Base-by-base conservation (phyloP, 1,284 basidiomycete genomes). In the Somion occarium region DNA sequence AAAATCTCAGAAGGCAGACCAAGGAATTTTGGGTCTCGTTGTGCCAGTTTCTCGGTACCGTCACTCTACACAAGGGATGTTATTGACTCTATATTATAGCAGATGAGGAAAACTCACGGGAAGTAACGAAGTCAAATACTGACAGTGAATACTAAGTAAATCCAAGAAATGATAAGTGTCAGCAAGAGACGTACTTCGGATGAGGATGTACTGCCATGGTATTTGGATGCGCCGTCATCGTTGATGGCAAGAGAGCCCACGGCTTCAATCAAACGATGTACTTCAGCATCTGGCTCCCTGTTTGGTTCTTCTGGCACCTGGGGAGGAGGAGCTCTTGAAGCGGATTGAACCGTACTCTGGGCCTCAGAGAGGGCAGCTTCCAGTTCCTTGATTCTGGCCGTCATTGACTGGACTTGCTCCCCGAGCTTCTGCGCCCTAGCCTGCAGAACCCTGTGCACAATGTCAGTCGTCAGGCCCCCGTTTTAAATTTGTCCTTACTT, bases 311-410 rank as follows among this genome's bases (percentile, higher is more conserved):
- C 47, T 7, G 46, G 52, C 12, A 47, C 24, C 22, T 19, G 9
- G 13, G 23, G 41, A 3, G 39, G 22, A 23, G 41, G 41, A 51
- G 47, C 47, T 11, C 30, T 46, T 18, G 30, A 23, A 30, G 38
- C 24, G 30, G 44, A 23, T 23, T 46, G 42, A 11, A 38, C 38
- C 48, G 50, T 22, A 45, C 20, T 19, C 50, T 53, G 56, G 38
- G 73, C 68, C 5, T 72, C 63, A 4, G 68, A 67, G 2, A 87
- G 63, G 1, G 80, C 76, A 1, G 68, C 63, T 52, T 83, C 76
- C 3, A 90, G 71, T 56, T 85, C 82, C 27, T 74, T 73, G 37
- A 84, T 75, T 11, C 78, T 70, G 34, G 75, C 68, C 0, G 65
- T 67, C 54, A 77, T 64, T 3, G 60, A 53, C 51, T 73, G 75